Base-by-base conservation (phyloP, 2,329 filamentous ascomycete genomes). In the Phyllosticta paracitricarpa region DNA sequence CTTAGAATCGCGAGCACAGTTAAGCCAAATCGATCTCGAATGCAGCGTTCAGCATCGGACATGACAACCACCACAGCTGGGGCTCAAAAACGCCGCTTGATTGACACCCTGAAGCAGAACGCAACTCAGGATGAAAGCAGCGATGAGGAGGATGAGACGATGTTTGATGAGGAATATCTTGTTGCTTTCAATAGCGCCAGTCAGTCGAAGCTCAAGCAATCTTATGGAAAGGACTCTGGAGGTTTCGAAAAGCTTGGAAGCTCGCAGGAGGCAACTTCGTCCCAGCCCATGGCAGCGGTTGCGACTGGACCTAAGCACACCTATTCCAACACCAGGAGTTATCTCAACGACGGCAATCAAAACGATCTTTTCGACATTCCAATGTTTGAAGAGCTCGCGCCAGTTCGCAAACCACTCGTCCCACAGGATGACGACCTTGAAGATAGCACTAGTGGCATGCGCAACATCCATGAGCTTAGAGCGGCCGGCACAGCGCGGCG, bases 401-500 rank as follows among this genome's bases (percentile, higher is more conserved):
- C 33, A 6, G 53, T 53, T 22, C 58, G 63, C n/a, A 55, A 52
- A 54, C 19, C 26, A 12, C 51, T 33, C 14, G 24, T 19, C 22
- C 24, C 40, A 24, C 17, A 48, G 14, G 76, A 79, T 4, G 77
- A 79, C 8, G 81, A 81, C 14, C 78, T 79, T 14, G 75, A 75
- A 30, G 75, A 78, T 48, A 73, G 71, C 2, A 70, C 55, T 66
- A 72, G 61, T 67, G 75, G 67, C 73, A 76, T 84, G 55, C 78
- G 82, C 62, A 84, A 81, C 61, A 82, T 86, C 26, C 83, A 87
- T 64, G 84, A 87, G 68, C 75, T 87, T 35, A 78, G 83, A 61
- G 81, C 81, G 51, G 78, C 81, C 58, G 84, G 84, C 2, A 77
- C 79, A 33, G 84, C 83, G 64, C 77, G 77, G 54, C 78, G 82